A percentile compares a stretch with the other conserved stretches of the same genome.
phyloP scores from a whole-genome alignment of 208 protist genomes.

The Crithidia fasciculata region DNA sequence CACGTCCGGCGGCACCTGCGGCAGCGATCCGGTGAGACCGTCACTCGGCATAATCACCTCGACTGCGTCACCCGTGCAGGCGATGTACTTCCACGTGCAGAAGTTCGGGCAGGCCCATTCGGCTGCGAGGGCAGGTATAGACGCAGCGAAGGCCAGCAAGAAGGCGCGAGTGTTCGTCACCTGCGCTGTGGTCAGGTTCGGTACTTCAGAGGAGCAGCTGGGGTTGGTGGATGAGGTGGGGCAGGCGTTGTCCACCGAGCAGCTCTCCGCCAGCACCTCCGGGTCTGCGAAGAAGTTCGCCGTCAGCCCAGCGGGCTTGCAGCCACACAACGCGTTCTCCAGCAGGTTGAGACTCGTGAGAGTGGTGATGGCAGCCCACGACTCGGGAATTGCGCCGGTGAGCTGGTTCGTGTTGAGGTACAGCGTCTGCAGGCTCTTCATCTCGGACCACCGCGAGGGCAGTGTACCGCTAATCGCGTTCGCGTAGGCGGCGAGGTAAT shows the following conservation, averaged over 20 bases:
- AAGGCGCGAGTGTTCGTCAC: background rate
- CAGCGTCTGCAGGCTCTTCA: background rate
- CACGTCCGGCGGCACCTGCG: background rate
- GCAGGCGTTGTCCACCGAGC: background rate
- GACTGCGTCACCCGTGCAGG: background rate
- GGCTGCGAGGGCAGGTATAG: background rate
- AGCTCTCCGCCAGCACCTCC: background rate
- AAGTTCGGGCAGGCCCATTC: slow-evolving; percentile 2
- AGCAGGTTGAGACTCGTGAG: background rate
- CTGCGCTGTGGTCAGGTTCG: background rate
- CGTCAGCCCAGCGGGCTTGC: background rate
- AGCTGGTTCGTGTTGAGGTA: background rate
- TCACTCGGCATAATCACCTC: slow-evolving; percentile 11
- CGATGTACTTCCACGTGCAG: slow-evolving; percentile 7
- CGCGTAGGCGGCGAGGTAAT: background rate
- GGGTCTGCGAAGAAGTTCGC: background rate
- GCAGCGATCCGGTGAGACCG: background rate
- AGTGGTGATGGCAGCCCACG: slow-evolving; percentile 3
- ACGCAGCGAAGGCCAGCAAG: background rate
- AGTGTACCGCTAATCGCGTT: background rate
- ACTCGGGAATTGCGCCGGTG: background rate
- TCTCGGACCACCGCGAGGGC: background rate
- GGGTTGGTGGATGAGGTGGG: background rate
- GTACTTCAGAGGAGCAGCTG: background rate
- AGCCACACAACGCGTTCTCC: background rate